Percentiles rank a stretch among this genome's conserved stretches.
phyloP scores from a whole-genome alignment of 805 yeast genomes.

The Starmera caribaea region DNA sequence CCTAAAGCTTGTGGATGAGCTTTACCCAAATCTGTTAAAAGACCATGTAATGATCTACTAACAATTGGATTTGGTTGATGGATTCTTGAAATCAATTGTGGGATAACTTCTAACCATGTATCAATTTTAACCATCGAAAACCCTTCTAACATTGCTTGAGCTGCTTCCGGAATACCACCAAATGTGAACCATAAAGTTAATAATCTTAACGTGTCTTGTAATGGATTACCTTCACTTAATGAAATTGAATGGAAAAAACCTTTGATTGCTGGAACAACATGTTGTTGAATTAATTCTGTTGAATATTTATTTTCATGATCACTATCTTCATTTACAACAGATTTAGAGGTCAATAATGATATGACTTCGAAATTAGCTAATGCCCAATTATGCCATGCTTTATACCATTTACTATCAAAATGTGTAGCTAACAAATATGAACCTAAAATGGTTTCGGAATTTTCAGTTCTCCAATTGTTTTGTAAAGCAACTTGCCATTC shows the following conservation, averaged over 20 bases:
- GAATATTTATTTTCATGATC: slow-evolving; percentile 22
- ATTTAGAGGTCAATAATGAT: slow-evolving; percentile 39
- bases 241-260: slow-evolving; percentile 96
- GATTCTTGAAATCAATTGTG: slow-evolving; percentile 91
- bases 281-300: slow-evolving; percentile 61
- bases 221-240: slow-evolving; percentile 72
- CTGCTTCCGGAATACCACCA: slow-evolving; percentile 90
- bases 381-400: slow-evolving; percentile 99
- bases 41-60: slow-evolving; percentile 65
- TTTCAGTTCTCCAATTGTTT: slow-evolving; percentile 68
- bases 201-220: slow-evolving; percentile 86
- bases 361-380: slow-evolving; percentile 94
- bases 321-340: slow-evolving; percentile 22
- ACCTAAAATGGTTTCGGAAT: slow-evolving; percentile 78
- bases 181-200: slow-evolving; percentile 92
- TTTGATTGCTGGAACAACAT: slow-evolving; percentile 91
- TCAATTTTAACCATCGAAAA: slow-evolving; percentile 82
- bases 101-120: slow-evolving; percentile 91
- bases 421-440: slow-evolving; percentile 91
- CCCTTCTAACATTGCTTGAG: slow-evolving; percentile 85
- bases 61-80: slow-evolving; percentile 90
- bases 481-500: slow-evolving; percentile 92
- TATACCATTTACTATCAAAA: slow-evolving; percentile 88
- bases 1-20: slow-evolving; percentile 97
- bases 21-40: slow-evolving; percentile 80